These are phyloP conservation scores for Globisporangium polare DNA, from an alignment of 352 stramenopile genomes.

Conservation along the genomic window DNA sequence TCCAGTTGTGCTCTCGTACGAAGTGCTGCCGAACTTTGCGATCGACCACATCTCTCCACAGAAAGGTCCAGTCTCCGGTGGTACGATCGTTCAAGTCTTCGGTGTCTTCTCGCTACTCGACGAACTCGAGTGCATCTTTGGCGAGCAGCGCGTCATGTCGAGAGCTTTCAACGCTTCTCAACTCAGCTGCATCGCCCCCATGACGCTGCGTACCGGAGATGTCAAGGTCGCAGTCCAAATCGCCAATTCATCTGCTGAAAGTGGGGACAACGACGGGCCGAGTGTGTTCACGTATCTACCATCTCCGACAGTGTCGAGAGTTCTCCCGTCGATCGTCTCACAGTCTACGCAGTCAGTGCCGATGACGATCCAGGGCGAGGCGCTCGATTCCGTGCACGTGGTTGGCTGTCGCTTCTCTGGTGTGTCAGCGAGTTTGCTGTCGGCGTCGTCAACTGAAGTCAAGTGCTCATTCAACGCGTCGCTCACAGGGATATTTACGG, in stretches of 20 bases:
- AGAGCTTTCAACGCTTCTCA: slow-evolving; percentile 21
- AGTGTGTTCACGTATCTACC: slow-evolving; percentile 25
- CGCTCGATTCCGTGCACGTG: slow-evolving; percentile 20
- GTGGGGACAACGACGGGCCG: slow-evolving; percentile 8
- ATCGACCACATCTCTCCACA: slow-evolving; percentile 29
- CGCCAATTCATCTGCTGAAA: slow-evolving; percentile 24
- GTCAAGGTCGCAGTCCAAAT: slow-evolving; percentile 23
- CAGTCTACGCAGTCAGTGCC: slow-evolving; percentile 18
- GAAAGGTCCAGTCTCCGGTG: slow-evolving; percentile 27
- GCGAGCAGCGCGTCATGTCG: slow-evolving; percentile 20
- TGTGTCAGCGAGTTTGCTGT: neutral
- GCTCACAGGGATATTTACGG: slow-evolving; percentile 21
- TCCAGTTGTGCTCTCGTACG: slow-evolving; percentile 16
- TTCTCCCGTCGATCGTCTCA: slow-evolving; percentile 31
- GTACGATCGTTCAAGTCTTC: slow-evolving; percentile 30
- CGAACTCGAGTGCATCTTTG: slow-evolving; percentile 42
- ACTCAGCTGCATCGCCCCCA: slow-evolving; percentile 33
- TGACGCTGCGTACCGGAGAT: slow-evolving; percentile 6
- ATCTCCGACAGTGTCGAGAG: slow-evolving; percentile 20
- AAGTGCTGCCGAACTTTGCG: slow-evolving; percentile 32
- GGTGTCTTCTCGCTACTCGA: slow-evolving; percentile 34
- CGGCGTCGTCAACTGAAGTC: neutral
- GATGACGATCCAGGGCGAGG: slow-evolving; percentile 26
- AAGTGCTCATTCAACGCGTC: slow-evolving; percentile 32
- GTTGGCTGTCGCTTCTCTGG: slow-evolving; percentile 27